A percentile compares a stretch with the other conserved stretches of the same genome.
Evolutionary conservation across 345 rosid species (phyloP).

Genomic region (Arabidopsis arenosa): DNA sequence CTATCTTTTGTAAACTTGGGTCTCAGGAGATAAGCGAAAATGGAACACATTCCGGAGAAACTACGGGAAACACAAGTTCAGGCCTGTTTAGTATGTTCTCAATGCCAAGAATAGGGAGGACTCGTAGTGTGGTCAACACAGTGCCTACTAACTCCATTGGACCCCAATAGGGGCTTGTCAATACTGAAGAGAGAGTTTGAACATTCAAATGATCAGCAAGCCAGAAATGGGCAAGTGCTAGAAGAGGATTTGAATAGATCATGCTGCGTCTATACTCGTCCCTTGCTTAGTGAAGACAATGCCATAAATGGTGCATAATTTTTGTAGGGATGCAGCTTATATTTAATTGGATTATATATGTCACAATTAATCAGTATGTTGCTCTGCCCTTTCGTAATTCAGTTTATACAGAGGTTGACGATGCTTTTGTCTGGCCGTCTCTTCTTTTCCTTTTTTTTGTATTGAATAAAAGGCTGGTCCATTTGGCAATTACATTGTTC

Average conservation of each 20-base stretch:
- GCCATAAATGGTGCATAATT: slow-evolving; percentile 33
- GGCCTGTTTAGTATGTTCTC: slow-evolving; percentile 32
- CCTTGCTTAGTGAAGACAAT: slow-evolving; percentile 29
- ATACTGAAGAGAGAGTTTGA: slow-evolving; percentile 26
- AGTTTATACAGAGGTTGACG: slow-evolving; percentile 15
- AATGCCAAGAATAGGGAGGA: slow-evolving; percentile 41
- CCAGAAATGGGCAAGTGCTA: slow-evolving; percentile 13
- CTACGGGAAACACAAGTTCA: slow-evolving; percentile 25
- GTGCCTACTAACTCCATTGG: slow-evolving; percentile 43
- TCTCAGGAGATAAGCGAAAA: slow-evolving; percentile 54
- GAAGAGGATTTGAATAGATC: slow-evolving; percentile 21
- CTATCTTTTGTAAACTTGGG: slow-evolving; percentile 13
- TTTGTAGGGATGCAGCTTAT: slow-evolving; percentile 41
- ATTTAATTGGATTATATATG: slow-evolving; percentile 32
- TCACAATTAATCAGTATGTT: slow-evolving; percentile 32
- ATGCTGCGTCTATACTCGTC: slow-evolving; percentile 22
- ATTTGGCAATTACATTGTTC: slow-evolving; percentile 21
- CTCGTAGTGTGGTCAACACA: slow-evolving; percentile 32
- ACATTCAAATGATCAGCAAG: slow-evolving; percentile 29
- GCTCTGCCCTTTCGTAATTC: slow-evolving; percentile 31
- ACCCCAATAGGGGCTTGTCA: slow-evolving; percentile 38
- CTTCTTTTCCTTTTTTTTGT: slow-evolving; percentile 22
- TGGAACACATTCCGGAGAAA: slow-evolving; percentile 34
- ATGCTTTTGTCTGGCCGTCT: slow-evolving; percentile 29
- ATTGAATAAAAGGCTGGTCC: slow-evolving; percentile 33